Percentiles rank a stretch among this genome's conserved stretches.
These are phyloP conservation scores for Ascochyta fabae DNA, from an alignment of 2,329 filamentous ascomycete species.

Conservation along the genomic window DNA sequence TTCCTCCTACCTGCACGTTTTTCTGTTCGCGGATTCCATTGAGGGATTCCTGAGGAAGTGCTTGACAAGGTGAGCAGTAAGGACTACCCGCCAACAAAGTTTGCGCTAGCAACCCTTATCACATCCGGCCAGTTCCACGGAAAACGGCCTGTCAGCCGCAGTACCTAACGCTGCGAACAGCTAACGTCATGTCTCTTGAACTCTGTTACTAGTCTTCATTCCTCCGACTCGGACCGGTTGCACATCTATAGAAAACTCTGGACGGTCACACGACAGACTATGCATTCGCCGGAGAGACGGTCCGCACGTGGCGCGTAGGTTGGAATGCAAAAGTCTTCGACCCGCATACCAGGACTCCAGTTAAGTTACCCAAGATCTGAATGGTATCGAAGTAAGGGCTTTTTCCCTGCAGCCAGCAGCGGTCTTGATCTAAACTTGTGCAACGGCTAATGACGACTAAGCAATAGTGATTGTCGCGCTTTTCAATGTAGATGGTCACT, in stretches of 20 bases:
- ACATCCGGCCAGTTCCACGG: constrained; percentile 19
- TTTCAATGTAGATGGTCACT: too few species aligned
- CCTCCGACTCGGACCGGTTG: constrained; percentile 5
- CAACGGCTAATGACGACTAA: background rate
- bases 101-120: background rate
- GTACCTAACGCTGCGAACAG: constrained; percentile 5
- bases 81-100: background rate
- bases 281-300: background rate
- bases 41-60: background rate
- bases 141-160: constrained; percentile 12
- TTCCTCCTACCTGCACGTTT: too few species aligned
- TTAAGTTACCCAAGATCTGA: background rate
- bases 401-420: background rate
- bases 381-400: background rate
- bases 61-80: background rate
- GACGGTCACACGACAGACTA: constrained; percentile 5
- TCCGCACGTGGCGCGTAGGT: constrained; percentile 6
- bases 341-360: constrained; percentile 6
- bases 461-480: background rate
- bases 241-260: background rate
- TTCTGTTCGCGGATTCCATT: too few species aligned
- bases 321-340: constrained; percentile 12
- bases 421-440: constrained; percentile 1
- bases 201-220: constrained; percentile 12
- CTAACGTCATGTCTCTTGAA: constrained; percentile 12